phyloP scores from a whole-genome alignment of 2,329 filamentous ascomycete genomes.

The Fusarium robinianum region DNA sequence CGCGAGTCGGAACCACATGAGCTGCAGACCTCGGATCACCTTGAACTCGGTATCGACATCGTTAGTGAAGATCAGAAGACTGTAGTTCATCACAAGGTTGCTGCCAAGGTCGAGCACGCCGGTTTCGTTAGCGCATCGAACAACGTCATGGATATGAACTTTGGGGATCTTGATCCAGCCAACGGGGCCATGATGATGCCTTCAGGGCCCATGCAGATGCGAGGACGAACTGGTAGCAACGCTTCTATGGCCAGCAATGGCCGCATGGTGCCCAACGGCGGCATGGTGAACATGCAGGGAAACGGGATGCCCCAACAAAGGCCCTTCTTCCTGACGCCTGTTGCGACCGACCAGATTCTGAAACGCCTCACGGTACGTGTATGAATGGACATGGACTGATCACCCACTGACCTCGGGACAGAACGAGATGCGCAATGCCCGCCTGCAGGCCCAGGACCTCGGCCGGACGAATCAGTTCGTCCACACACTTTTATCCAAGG shows the following conservation, averaged over 20 bases:
- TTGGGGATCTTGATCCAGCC: conserved; percentile 86
- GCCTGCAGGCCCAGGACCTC: conserved; percentile 85
- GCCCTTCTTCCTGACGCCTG: conserved; percentile 83
- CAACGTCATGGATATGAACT: conserved; percentile 85
- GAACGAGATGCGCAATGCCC: conserved; percentile 89
- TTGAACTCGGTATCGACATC: conserved; percentile 97
- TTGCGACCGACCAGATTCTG: conserved; percentile 93
- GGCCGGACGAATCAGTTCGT: conserved; percentile 82
- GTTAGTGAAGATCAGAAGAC: conserved; percentile 99
- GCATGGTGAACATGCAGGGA: conserved; percentile 51
- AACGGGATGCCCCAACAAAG: conserved; percentile 73
- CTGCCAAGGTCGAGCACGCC: conserved; percentile 93
- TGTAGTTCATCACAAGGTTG: conserved; percentile 97
- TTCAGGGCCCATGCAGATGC: conserved; percentile 69
- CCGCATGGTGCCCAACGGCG: conserved; percentile 59
- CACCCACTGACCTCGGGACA: conserved; percentile 47
- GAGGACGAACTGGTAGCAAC: conserved; percentile 71
- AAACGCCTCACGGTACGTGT: conserved; percentile 57
- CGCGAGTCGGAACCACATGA: conserved; percentile 96
- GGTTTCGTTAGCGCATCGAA: conserved; percentile 76
- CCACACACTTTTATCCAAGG: conserved; percentile 73
- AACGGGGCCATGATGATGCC: conserved; percentile 74
- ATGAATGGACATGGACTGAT: no score
- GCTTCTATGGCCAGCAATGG: conserved; percentile 65
- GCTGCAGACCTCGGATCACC: conserved; percentile 84